These are phyloP conservation scores for Crocinoboletus sp. DNA, from an alignment of 1,284 basidiomycete species.

Conservation along the genomic window DNA sequence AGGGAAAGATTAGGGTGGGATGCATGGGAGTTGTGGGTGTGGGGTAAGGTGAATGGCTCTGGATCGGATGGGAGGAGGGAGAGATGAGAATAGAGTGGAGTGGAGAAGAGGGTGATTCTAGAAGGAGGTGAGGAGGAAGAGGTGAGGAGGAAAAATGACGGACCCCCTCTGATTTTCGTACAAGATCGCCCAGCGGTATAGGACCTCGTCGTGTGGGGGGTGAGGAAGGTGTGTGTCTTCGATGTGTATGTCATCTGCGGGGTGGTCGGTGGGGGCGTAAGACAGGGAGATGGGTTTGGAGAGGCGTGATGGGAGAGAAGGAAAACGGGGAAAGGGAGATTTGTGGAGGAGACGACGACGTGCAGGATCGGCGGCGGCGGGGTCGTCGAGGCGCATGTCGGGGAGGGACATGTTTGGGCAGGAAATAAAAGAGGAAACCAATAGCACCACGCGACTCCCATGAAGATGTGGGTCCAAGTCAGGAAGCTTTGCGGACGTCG, in stretches of 20 bases:
- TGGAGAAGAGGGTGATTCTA: slow-evolving; percentile 69
- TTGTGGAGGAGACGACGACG: slow-evolving; percentile 40
- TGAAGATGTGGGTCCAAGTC: slow-evolving; percentile 16
- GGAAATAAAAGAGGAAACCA: slow-evolving; percentile 8
- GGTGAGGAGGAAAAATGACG: slow-evolving; percentile 19
- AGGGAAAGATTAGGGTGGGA: slow-evolving; percentile 54
- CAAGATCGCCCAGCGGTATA: slow-evolving; percentile 72
- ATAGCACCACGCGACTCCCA: neutral
- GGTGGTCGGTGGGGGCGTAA: neutral
- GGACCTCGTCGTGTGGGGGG: slow-evolving; percentile 39
- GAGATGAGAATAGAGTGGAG: slow-evolving; percentile 63
- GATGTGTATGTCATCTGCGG: slow-evolving; percentile 34
- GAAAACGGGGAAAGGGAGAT: slow-evolving; percentile 28
- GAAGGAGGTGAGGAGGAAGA: slow-evolving; percentile 9
- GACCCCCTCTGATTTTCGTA: slow-evolving; percentile 79
- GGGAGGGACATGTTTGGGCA: slow-evolving; percentile 19
- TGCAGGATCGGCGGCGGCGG: slow-evolving; percentile 40
- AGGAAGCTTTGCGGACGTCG: slow-evolving; percentile 9
- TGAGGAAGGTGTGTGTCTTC: slow-evolving; percentile 26
- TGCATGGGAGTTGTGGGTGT: slow-evolving; percentile 36
- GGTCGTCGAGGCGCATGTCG: slow-evolving; percentile 35
- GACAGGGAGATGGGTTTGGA: neutral
- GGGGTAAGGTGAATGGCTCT: slow-evolving; percentile 66
- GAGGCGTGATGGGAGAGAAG: slow-evolving; percentile 29
- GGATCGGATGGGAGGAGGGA: slow-evolving; percentile 71